phyloP scores from a whole-genome alignment of 352 stramenopile species.

The Phytophthora kernoviae region DNA sequence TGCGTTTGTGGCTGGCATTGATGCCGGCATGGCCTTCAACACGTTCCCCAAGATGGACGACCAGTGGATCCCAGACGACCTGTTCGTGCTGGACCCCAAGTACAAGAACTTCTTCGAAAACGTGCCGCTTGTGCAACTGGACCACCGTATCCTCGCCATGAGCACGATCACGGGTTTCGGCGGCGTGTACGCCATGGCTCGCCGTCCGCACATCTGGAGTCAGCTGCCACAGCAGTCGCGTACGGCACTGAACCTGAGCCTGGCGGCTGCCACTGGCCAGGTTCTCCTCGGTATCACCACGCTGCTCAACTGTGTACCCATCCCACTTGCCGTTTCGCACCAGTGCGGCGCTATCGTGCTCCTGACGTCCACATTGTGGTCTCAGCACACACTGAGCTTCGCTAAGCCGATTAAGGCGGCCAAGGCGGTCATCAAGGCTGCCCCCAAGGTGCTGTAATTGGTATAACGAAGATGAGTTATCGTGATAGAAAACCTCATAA shows the following conservation, averaged over 20 bases:
- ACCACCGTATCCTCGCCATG: constrained; percentile 96
- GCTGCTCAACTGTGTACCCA: constrained; percentile 96
- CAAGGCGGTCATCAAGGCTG: constrained; percentile 45
- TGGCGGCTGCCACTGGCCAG: constrained; percentile 72
- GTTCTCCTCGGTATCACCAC: constrained; percentile 97
- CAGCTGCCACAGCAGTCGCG: constrained; percentile 82
- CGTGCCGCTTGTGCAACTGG: constrained; percentile 98
- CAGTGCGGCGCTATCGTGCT: constrained; percentile 96
- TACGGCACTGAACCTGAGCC: constrained; percentile 78
- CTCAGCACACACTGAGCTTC: constrained; percentile 91
- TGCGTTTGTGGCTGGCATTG: constrained; percentile 98
- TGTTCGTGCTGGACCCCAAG: constrained; percentile 89
- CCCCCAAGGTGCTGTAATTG: constrained; percentile 31
- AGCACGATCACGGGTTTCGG: constrained; percentile 83
- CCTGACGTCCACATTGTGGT: constrained; percentile 92
- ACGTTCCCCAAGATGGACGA: constrained; percentile 97
- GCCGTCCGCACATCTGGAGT: constrained; percentile 82
- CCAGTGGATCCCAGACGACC: constrained; percentile 94
- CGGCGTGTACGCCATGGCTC: constrained; percentile 67
- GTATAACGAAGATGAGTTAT: constrained; percentile 12
- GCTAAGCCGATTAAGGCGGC: constrained; percentile 60
- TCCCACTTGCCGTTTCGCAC: constrained; percentile 95
- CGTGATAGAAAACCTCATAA: constrained; percentile 14
- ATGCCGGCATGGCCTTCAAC: constrained; percentile 98
- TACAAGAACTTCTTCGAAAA: constrained; percentile 99